Conservation (phyloP, 352 stramenopile genomes). For the Globisporangium megalacanthum region DNA sequence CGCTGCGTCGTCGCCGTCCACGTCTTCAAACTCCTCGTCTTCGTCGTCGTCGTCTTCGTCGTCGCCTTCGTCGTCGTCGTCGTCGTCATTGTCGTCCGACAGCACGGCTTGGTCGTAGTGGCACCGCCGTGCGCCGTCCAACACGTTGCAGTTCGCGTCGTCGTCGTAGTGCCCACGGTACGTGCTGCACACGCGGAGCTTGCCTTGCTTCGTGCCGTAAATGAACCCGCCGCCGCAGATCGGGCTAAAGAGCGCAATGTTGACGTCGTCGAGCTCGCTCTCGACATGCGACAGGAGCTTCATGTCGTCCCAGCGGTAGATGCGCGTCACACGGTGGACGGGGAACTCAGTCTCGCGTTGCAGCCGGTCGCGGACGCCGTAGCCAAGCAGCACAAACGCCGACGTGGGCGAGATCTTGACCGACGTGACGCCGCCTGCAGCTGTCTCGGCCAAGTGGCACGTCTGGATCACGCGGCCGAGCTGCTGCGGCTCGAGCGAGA, state of each 20-base stretch:
- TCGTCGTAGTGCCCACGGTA: constrained; percentile 74
- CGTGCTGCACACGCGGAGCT: constrained; percentile 85
- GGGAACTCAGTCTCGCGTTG: constrained; percentile 79
- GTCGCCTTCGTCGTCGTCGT: constrained; percentile 43
- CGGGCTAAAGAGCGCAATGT: constrained; percentile 98
- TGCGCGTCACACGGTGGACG: constrained; percentile 79
- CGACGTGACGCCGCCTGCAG: constrained; percentile 81
- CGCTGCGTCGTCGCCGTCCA: constrained; percentile 20
- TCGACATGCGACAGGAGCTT: constrained; percentile 79
- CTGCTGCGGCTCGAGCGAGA: constrained; percentile 75
- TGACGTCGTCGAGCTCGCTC: constrained; percentile 95
- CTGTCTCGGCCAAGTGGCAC: constrained; percentile 71
- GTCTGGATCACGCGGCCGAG: constrained; percentile 79
- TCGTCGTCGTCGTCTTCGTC: constrained; percentile 28
- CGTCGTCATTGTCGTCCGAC: constrained; percentile 42
- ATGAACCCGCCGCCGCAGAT: constrained; percentile 95
- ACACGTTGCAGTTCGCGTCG: constrained; percentile 77
- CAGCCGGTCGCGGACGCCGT: constrained; percentile 79
- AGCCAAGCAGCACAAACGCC: constrained; percentile 81
- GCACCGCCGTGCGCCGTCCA: constrained; percentile 52
- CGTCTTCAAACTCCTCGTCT: constrained; percentile 23
- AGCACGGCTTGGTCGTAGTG: constrained; percentile 60
- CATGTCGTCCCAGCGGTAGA: constrained; percentile 90
- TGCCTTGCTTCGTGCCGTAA: constrained; percentile 97
- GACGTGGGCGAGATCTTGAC: constrained; percentile 88